A percentile compares a stretch with the other conserved stretches of the same genome.
Evolutionary conservation across 768 basidiomycete species (phyloP).

Genomic region (Collybia sordida): DNA sequence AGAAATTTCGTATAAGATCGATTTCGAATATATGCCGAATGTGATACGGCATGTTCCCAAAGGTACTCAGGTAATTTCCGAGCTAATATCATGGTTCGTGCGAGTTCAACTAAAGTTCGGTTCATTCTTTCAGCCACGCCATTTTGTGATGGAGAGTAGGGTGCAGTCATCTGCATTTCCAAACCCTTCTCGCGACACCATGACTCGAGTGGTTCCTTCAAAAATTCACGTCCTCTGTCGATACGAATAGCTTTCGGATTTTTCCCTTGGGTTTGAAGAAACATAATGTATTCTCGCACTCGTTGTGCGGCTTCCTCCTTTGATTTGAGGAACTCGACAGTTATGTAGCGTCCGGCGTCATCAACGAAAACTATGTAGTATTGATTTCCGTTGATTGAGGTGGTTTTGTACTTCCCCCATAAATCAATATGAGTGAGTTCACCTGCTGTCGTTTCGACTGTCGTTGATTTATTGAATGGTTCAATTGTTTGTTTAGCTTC

Average conservation of each 20-base stretch:
- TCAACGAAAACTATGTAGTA: constrained; percentile 8
- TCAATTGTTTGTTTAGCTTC: constrained; percentile 1
- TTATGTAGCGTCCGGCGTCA: background rate
- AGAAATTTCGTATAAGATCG: background rate
- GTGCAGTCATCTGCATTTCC: constrained; percentile 21
- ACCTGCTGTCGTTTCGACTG: background rate
- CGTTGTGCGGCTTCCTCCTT: constrained; percentile 1
- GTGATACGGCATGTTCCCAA: background rate
- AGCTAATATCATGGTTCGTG: constrained; percentile 5
- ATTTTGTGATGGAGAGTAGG: constrained; percentile 30
- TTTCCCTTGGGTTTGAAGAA: background rate
- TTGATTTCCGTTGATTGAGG: constrained; percentile 7
- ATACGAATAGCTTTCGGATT: background rate
- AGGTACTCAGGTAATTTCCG: constrained; percentile 5
- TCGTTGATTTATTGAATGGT: background rate
- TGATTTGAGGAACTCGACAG: background rate
- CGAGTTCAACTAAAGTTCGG: constrained; percentile 12
- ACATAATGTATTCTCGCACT: background rate
- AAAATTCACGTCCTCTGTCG: background rate
- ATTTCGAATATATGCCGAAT: constrained; percentile 1
- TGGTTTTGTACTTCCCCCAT: constrained; percentile 4
- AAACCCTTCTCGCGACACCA: constrained; percentile 22
- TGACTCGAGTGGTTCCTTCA: background rate
- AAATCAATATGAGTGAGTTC: constrained; percentile 10
- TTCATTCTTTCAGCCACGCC: constrained; percentile 31